Evolutionary conservation across 169 alveolate genomes (phyloP).

Genomic region (Plasmodium coatneyi): DNA sequence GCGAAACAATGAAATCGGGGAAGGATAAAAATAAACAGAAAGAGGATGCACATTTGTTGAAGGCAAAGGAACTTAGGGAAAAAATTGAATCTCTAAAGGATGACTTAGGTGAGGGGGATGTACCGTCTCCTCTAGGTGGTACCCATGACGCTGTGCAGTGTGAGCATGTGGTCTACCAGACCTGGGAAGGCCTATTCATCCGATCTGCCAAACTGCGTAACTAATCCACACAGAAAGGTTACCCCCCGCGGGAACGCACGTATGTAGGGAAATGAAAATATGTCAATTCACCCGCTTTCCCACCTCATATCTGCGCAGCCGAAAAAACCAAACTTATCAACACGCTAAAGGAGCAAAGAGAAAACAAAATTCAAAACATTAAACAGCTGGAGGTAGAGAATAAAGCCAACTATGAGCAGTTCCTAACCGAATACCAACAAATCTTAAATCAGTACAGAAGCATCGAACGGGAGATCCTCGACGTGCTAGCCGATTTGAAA

Average conservation of each 20-base stretch:
- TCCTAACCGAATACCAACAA: slow-evolving; percentile 47
- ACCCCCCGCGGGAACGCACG: neutral
- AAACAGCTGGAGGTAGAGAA: slow-evolving; percentile 53
- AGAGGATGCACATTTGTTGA: slow-evolving; percentile 57
- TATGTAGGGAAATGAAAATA: neutral
- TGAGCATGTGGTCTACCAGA: neutral
- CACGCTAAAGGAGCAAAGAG: slow-evolving; percentile 53
- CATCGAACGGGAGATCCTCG: slow-evolving; percentile 53
- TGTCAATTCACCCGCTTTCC: neutral
- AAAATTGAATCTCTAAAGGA: slow-evolving; percentile 55
- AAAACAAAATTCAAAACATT: slow-evolving; percentile 47
- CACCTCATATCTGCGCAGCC: neutral
- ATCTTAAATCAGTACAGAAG: slow-evolving; percentile 38
- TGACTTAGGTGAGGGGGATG: slow-evolving; percentile 31
- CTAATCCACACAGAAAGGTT: neutral
- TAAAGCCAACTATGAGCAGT: slow-evolving; percentile 38
- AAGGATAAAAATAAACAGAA: slow-evolving; percentile 49
- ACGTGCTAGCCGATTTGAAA: slow-evolving; percentile 50
- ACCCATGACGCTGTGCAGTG: neutral
- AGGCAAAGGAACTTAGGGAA: slow-evolving; percentile 63
- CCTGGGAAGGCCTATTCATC: neutral
- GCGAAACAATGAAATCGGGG: slow-evolving; percentile 42
- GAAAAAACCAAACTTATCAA: slow-evolving; percentile 40
- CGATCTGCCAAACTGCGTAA: neutral
- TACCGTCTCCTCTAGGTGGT: neutral